Base-by-base conservation (phyloP, 371 early-diverging fungal species). In the Apophysomyces ossiformis region DNA sequence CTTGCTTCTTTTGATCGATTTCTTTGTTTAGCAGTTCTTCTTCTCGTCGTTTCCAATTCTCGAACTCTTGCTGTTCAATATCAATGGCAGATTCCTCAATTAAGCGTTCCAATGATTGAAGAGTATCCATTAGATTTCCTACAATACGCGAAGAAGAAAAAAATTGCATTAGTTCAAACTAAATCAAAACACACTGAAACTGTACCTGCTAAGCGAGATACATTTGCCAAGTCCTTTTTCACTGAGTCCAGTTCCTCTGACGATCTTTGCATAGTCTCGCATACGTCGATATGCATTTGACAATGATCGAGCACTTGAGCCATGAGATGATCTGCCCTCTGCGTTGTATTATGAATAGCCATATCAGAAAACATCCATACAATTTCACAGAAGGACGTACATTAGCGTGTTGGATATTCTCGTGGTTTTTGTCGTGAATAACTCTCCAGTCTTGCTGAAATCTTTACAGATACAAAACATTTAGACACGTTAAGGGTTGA, bases 41-140 rank as follows among this genome's bases (percentile, higher is more conserved):
- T 43, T 72, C 68, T 37, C 66, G 39, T 11, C 47, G 45, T 26
- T 79, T 82, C 83, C 83, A 82, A 54, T 58, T 50, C 43, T 79
- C 76, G 63, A 79, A 82, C 26, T 73, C 64, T 2, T 45, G 38
- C 26, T 64, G 45, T 39, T 80, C 74, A 12, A 71, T 44, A 13
- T 69, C 70, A 13, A 61, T 41, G 2, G 73, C 69, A 0, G 63
- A 69, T 7, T 63, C 57, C 37, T 78, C 72, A 1, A 83, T 78
- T n/a, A 58, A 57, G 36, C 65, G 63, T 21, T 69, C 71, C 43
- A 74, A 36, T 0, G 65, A 54, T 32, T 13, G 39, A 21, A 69
- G 50, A 11, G 57, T 44, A 32, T 57, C 44, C 45, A 68, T 66
- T 12, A 80, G 18, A 36, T 66, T 66, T 1, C 9, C 77, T 77